Conservation (phyloP, 2,329 filamentous ascomycete genomes). For the Calonectria leucothoes region DNA sequence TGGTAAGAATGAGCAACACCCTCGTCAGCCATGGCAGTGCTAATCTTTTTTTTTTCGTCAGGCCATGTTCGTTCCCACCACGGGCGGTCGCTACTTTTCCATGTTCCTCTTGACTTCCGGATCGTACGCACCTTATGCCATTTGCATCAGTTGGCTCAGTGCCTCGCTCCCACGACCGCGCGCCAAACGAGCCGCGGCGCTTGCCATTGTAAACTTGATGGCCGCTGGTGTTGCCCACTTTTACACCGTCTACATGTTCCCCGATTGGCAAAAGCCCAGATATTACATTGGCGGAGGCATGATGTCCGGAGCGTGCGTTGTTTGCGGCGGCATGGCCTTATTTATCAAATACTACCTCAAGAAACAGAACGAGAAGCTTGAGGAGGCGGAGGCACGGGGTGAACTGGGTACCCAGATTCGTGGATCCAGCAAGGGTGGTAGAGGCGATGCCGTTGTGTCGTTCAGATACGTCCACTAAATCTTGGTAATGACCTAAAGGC, state of each 20-base stretch:
- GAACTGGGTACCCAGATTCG: conserved; percentile 1
- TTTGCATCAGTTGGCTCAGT: conserved; percentile 19
- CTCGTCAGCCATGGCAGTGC: neutral
- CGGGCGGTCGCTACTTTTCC: conserved; percentile 20
- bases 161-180: conserved; percentile 19
- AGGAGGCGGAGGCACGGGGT: conserved; percentile 33
- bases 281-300: conserved; percentile 44
- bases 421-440: neutral
- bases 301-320: conserved; percentile 40
- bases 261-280: conserved; percentile 42
- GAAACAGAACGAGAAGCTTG: conserved; percentile 36
- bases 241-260: conserved; percentile 46
- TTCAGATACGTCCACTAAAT: conserved; percentile 18
- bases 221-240: conserved; percentile 36
- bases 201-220: conserved; percentile 19
- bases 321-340: conserved; percentile 35
- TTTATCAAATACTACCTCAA: conserved; percentile 45
- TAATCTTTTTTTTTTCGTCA: neutral
- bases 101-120: conserved; percentile 18
- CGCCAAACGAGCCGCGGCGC: conserved; percentile 14
- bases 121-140: conserved; percentile 17
- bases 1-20: neutral
- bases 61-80: conserved; percentile 17
- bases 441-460: conserved; percentile 9
- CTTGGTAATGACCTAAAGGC: neutral